Conservation (phyloP, 169 alveolate species). For the Cyclospora cayetanensis region DNA sequence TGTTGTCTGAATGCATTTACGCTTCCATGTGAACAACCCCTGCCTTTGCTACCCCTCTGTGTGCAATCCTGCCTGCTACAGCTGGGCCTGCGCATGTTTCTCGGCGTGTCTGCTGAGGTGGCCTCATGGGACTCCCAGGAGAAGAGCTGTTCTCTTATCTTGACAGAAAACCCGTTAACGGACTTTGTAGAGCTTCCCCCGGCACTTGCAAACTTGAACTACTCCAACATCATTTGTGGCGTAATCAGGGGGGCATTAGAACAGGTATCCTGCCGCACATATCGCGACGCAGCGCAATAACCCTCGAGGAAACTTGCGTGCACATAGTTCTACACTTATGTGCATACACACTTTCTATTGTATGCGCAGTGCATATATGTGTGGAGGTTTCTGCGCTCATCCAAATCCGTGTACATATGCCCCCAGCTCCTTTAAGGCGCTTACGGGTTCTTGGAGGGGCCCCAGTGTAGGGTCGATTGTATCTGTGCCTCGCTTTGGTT, state of each 20-base stretch:
- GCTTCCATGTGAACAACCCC: too few species aligned
- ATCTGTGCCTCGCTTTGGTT: too few species aligned
- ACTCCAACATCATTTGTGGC: slow-evolving; percentile 87
- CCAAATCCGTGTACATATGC: too few species aligned
- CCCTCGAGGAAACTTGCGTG: neutral
- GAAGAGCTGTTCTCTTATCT: slow-evolving; percentile 79
- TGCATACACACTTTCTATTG: neutral
- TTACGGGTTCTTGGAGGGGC: too few species aligned
- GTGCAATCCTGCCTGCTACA: too few species aligned
- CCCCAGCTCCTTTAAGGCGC: too few species aligned
- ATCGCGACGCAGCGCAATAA: too few species aligned
- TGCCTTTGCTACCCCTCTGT: too few species aligned
- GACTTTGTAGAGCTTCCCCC: slow-evolving; percentile 91
- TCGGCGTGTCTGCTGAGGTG: slow-evolving; percentile 88
- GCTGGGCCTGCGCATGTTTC: slow-evolving; percentile 87
- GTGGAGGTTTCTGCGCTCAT: too few species aligned
- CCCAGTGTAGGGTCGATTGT: too few species aligned
- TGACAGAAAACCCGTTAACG: slow-evolving; percentile 87
- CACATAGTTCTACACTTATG: neutral
- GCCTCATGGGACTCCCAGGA: slow-evolving; percentile 81
- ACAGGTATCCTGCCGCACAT: slow-evolving; percentile 62
- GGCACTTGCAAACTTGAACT: slow-evolving; percentile 81
- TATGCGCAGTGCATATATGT: too few species aligned
- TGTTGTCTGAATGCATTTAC: too few species aligned
- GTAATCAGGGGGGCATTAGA: slow-evolving; percentile 91